A percentile compares a stretch with the other conserved stretches of the same genome.
These are phyloP conservation scores for Cadophora sp. DNA, from an alignment of 2,329 filamentous ascomycete genomes.

Conservation along the genomic window DNA sequence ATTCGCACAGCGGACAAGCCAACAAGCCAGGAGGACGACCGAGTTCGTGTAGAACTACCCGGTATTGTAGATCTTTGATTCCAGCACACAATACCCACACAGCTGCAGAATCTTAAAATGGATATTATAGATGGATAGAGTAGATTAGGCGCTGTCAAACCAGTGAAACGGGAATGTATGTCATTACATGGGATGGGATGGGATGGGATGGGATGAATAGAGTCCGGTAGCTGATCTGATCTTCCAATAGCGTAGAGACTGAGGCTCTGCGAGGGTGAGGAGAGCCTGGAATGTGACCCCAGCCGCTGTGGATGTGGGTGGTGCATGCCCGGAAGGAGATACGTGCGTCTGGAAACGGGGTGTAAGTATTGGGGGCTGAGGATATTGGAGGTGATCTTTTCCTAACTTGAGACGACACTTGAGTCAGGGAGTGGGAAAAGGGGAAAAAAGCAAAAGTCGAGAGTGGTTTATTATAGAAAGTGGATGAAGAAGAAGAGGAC, in stretches of 20 bases:
- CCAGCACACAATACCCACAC: background rate
- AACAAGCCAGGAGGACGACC: background rate
- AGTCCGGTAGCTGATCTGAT: too few species aligned
- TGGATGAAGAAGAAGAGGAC: too few species aligned
- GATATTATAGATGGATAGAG: background rate
- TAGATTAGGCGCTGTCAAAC: background rate
- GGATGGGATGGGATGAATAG: too few species aligned
- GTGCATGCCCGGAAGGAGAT: background rate
- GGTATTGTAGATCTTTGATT: background rate
- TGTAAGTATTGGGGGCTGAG: background rate
- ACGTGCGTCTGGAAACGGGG: background rate
- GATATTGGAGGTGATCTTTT: slow-evolving; percentile 8
- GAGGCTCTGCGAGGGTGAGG: background rate
- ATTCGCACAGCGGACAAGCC: background rate
- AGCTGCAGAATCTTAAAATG: background rate
- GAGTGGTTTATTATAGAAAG: background rate
- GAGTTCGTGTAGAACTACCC: background rate
- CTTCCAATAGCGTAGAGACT: background rate
- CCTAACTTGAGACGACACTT: background rate
- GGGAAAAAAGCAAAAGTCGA: background rate
- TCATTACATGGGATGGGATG: too few species aligned
- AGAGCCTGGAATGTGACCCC: background rate
- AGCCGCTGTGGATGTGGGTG: background rate
- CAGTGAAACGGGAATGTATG: background rate
- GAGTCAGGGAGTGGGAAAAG: background rate